Conservation (phyloP, 192 early-diverging fungal species). For the Phlyctochytrium planicorne region DNA sequence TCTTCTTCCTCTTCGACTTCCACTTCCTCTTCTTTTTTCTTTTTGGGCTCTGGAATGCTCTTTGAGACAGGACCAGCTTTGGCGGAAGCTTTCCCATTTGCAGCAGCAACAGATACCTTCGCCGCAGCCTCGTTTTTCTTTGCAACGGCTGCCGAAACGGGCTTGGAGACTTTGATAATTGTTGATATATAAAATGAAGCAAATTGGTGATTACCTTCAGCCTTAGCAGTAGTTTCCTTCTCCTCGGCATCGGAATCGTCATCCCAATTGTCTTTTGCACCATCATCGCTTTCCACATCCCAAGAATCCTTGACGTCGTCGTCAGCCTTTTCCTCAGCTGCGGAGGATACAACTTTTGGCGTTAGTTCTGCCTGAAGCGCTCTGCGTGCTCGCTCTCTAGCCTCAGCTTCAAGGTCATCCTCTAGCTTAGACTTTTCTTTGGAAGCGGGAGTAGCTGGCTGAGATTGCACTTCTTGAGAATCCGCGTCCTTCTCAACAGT, state of each 20-base stretch:
- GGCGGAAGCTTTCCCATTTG: background rate
- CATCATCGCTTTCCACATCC: constrained; percentile 58
- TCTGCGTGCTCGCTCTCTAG: constrained; percentile 16
- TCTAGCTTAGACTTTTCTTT: constrained; percentile 32
- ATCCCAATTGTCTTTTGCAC: constrained; percentile 63
- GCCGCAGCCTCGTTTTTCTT: constrained; percentile 7
- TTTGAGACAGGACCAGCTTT: constrained; percentile 5
- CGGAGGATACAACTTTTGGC: constrained; percentile 7
- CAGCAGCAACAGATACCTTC: constrained; percentile 4
- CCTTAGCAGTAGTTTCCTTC: constrained; percentile 22
- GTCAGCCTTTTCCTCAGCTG: constrained; percentile 50
- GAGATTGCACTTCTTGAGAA: too few relatives aligned
- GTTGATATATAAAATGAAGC: too few relatives aligned
- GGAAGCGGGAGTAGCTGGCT: constrained; percentile 6
- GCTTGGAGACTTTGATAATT: too few relatives aligned
- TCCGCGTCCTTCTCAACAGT: too few relatives aligned
- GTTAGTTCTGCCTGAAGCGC: constrained; percentile 16
- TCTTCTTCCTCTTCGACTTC: constrained; percentile 25
- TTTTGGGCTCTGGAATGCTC: constrained; percentile 5
- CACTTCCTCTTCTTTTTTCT: constrained; percentile 17
- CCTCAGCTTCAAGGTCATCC: constrained; percentile 25
- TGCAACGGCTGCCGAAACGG: constrained; percentile 13
- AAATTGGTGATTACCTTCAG: background rate
- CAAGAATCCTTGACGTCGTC: constrained; percentile 63
- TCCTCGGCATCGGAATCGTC: constrained; percentile 50